phyloP scores from a whole-genome alignment of 1,139 yeast genomes.

The Fermentozyma sake region DNA sequence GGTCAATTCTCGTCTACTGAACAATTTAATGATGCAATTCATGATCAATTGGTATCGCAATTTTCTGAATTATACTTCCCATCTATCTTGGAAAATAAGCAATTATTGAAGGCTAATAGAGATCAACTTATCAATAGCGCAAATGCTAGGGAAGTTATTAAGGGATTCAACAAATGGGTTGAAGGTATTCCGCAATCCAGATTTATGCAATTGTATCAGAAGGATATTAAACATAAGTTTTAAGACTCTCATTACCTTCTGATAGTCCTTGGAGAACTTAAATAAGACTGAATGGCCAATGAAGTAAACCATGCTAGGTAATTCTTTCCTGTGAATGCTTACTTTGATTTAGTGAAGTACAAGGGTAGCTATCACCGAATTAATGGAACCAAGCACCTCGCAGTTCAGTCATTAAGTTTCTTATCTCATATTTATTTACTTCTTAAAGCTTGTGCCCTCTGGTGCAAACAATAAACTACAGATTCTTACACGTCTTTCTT shows the following conservation, averaged over 20 bases:
- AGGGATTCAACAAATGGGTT: conserved; percentile 68
- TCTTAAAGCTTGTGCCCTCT: no score
- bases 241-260: no score
- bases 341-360: no score
- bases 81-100: conserved; percentile 61
- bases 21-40: conserved; percentile 55
- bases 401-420: no score
- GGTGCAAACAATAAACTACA: no score
- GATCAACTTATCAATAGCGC: conserved; percentile 45
- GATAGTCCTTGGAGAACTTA: no score
- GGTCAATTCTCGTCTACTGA: conserved; percentile 47
- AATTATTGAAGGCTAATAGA: conserved; percentile 47
- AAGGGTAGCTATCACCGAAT: no score
- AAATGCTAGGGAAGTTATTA: conserved; percentile 61
- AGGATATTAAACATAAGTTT: conserved; percentile 60
- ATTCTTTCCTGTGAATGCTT: conserved; percentile 1
- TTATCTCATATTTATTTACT: no score
- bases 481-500: no score
- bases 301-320: no score
- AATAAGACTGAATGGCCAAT: no score
- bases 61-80: conserved; percentile 51
- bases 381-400: no score
- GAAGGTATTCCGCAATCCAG: conserved; percentile 72
- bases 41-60: conserved; percentile 41
- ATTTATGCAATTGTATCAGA: conserved; percentile 52